These are phyloP conservation scores for Austroboletus novae-zelandiae DNA, from an alignment of 1,284 basidiomycete species.

Conservation along the genomic window DNA sequence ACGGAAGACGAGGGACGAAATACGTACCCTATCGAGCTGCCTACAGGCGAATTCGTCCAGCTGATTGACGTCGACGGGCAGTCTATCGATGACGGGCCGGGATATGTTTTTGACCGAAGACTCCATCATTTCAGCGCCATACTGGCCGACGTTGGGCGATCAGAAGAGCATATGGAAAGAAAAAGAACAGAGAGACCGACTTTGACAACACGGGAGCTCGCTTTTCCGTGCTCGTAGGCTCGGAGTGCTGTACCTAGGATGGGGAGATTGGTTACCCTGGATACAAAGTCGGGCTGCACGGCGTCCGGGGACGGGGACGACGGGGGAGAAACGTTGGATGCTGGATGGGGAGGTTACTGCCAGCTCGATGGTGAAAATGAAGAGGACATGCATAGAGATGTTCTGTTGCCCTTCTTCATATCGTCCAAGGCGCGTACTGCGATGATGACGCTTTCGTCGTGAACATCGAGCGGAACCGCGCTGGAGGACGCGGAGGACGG, in stretches of 20 bases:
- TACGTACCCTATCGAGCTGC: slow-evolving; percentile 74
- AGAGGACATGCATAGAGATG: slow-evolving; percentile 11
- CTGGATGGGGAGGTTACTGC: background rate
- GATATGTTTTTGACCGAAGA: slow-evolving; percentile 82
- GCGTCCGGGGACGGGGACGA: slow-evolving; percentile 18
- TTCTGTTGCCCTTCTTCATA: slow-evolving; percentile 29
- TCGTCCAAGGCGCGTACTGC: slow-evolving; percentile 39
- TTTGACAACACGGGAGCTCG: slow-evolving; percentile 51
- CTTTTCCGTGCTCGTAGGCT: slow-evolving; percentile 51
- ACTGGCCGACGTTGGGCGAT: slow-evolving; percentile 43
- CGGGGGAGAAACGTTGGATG: slow-evolving; percentile 1
- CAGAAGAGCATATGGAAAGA: background rate
- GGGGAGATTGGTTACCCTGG: slow-evolving; percentile 43
- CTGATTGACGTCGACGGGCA: slow-evolving; percentile 70
- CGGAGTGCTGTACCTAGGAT: slow-evolving; percentile 47
- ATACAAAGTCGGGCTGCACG: slow-evolving; percentile 36
- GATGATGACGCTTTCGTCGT: slow-evolving; percentile 41
- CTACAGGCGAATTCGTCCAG: slow-evolving; percentile 88
- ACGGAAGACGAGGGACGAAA: background rate
- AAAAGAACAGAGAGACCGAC: slow-evolving; percentile 17
- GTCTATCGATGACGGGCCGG: slow-evolving; percentile 77
- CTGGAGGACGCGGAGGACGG: slow-evolving; percentile 5
- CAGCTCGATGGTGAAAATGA: background rate
- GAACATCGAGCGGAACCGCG: slow-evolving; percentile 21
- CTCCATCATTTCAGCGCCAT: slow-evolving; percentile 87